Evolutionary conservation across 768 basidiomycete genomes (phyloP).

Genomic region (Rubroboletus pulcherrimus): DNA sequence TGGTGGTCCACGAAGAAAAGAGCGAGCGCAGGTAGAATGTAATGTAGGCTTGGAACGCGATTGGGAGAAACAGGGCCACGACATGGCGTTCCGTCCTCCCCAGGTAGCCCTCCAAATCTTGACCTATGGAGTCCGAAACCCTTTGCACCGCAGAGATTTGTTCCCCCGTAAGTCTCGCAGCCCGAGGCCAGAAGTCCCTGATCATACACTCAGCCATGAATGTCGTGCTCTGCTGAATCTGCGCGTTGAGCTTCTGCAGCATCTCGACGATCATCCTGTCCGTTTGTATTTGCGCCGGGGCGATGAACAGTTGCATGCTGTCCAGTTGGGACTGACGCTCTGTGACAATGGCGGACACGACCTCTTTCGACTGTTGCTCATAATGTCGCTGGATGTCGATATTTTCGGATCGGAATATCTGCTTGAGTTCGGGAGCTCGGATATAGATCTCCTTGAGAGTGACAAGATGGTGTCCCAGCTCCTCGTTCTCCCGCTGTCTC

Average conservation of each 20-base stretch:
- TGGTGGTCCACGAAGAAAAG: constrained; percentile 13
- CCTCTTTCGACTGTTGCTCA: neutral
- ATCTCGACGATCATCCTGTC: constrained; percentile 4
- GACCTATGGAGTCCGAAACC: neutral
- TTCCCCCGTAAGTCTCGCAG: neutral
- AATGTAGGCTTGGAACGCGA: constrained; percentile 10
- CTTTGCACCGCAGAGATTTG: neutral
- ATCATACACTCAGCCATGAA: constrained; percentile 6
- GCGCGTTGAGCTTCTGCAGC: constrained; percentile 12
- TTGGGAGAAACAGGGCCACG: constrained; percentile 2
- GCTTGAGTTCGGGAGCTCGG: constrained; percentile 5
- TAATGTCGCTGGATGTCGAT: constrained; percentile 1
- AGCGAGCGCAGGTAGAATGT: neutral
- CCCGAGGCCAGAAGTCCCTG: neutral
- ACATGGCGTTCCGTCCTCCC: neutral
- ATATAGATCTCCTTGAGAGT: constrained; percentile 9
- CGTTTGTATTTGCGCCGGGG: constrained; percentile 4
- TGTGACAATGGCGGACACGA: neutral
- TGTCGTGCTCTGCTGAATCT: constrained; percentile 8
- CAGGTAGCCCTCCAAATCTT: neutral
- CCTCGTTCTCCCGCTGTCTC: constrained; percentile 10
- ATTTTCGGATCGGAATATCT: constrained; percentile 11
- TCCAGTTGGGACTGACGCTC: constrained; percentile 5
- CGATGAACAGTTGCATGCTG: constrained; percentile 1
- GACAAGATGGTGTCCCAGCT: neutral